These are phyloP conservation scores for Psilocybe sp. DNA, from an alignment of 768 basidiomycete species.

Conservation along the genomic window DNA sequence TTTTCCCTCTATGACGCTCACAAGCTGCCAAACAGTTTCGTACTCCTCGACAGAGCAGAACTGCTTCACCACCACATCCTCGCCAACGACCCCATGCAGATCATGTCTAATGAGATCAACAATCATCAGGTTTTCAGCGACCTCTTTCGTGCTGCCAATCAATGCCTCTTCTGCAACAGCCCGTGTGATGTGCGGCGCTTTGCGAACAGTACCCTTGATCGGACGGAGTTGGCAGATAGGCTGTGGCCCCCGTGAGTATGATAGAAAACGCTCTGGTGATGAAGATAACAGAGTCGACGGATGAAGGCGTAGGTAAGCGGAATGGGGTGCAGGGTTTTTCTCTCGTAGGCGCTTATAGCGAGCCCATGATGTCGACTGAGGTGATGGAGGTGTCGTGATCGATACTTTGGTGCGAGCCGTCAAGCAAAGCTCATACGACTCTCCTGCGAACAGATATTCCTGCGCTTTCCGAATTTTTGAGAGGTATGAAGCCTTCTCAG, in stretches of 20 bases:
- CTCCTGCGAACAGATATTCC: conserved; percentile 74
- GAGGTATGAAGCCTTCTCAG: conserved; percentile 61
- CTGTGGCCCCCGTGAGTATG: conserved; percentile 63
- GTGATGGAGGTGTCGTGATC: conserved; percentile 30
- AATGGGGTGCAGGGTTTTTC: conserved; percentile 87
- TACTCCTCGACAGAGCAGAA: conserved; percentile 91
- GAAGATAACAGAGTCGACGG: conserved; percentile 80
- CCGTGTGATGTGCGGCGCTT: conserved; percentile 60
- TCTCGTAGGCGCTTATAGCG: conserved; percentile 69
- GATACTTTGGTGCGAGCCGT: conserved; percentile 70
- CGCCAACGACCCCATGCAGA: conserved; percentile 79
- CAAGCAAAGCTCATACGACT: conserved; percentile 92
- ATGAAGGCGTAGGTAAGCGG: conserved; percentile 74
- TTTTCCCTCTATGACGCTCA: conserved; percentile 86
- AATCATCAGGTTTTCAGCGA: conserved; percentile 98
- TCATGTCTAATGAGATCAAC: conserved; percentile 96
- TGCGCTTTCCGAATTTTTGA: conserved; percentile 67
- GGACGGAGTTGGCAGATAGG: conserved; percentile 81
- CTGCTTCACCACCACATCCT: conserved; percentile 77
- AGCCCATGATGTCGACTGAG: conserved; percentile 52
- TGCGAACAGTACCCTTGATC: conserved; percentile 90
- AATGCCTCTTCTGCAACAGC: conserved; percentile 63
- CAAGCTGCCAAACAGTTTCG: conserved; percentile 92
- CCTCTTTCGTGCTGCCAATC: conserved; percentile 76
- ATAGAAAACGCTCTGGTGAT: conserved; percentile 90